Evolutionary conservation across 1,284 basidiomycete genomes (phyloP), one percentile per base, ranked within the genome.

Genomic region (Heterobasidion annosum): DNA sequence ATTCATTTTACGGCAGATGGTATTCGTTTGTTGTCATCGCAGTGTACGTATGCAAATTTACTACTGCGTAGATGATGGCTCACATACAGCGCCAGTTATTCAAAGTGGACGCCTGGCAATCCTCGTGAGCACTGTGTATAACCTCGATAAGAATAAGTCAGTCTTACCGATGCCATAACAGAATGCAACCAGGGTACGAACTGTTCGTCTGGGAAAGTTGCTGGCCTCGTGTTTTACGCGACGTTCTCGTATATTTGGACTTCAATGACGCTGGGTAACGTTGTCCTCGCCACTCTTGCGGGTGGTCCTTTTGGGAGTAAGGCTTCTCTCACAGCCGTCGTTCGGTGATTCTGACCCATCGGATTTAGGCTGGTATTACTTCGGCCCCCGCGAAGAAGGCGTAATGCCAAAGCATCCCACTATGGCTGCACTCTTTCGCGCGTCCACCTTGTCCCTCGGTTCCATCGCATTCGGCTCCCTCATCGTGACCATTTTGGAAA

Each of bases 381-480:
- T 87, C 62, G 85, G 85, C 0, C 83, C 84, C 15, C 75, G 74
- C 32, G 73, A 77, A 10, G 68, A 75, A 56, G 83, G 83, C 15
- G 64, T 79, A 58, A 85, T 86, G 84, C 89, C 88, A 32, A 79
- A 79, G 55, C 78, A 87, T 63, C 88, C 89, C 0, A 88, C 86
- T 19, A 62, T 82, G 1, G 78, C 82, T 47, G 77, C 90, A 0
- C 89, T 96, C 65, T 76, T 78, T 40, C 82, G 93, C 32, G 87
- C 91, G n/a, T 88, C 85, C 13, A 93, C 91, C 0, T 73, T 88
- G 53, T 93, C 90, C 0, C 77, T 97, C 34, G 93, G 92, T 6
- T 92, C 89, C 0, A 93, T 96, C 62, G 90, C 91, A 4, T 93
- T 95, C 64, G 93, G 93, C 4, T 91, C 87, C 2, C 73, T 96